phyloP scores from a whole-genome alignment of 345 rosid genomes.

The Mercurialis annua region DNA sequence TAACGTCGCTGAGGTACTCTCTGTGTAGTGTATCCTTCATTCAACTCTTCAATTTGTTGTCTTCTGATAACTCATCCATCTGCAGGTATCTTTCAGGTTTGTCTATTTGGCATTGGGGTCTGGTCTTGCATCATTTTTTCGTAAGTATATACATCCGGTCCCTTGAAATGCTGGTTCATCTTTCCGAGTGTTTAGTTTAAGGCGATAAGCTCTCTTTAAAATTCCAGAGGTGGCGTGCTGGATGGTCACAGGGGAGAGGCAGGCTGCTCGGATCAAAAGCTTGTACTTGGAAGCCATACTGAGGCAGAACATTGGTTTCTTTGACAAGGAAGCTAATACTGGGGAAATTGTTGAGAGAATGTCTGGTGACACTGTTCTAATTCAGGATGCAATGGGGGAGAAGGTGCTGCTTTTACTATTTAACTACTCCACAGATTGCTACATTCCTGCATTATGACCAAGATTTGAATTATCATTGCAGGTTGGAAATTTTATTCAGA shows the following conservation, averaged over 20 bases:
- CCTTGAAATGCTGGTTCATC: not conserved
- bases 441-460: too few relatives aligned
- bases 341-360: slow-evolving; percentile 21
- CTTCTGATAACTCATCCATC: too few relatives aligned
- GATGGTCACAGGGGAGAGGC: slow-evolving; percentile 19
- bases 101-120: slow-evolving; percentile 18
- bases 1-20: slow-evolving; percentile 15
- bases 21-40: too few relatives aligned
- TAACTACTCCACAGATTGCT: too few relatives aligned
- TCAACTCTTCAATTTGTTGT: too few relatives aligned
- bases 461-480: slow-evolving; percentile 5
- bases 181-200: not conserved
- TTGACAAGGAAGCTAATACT: slow-evolving; percentile 19
- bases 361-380: slow-evolving; percentile 19
- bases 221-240: slow-evolving; percentile 23
- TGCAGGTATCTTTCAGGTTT: slow-evolving; percentile 18
- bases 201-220: not conserved
- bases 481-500: slow-evolving; percentile 22
- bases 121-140: slow-evolving; percentile 17
- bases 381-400: slow-evolving; percentile 27
- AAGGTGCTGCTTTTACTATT: slow-evolving; percentile 6
- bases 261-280: slow-evolving; percentile 11
- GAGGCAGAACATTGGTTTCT: slow-evolving; percentile 21
- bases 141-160: slow-evolving; percentile 18
- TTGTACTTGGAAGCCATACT: slow-evolving; percentile 17